phyloP scores from a whole-genome alignment of 1,284 basidiomycete genomes.

The Malassezia obtusa region DNA sequence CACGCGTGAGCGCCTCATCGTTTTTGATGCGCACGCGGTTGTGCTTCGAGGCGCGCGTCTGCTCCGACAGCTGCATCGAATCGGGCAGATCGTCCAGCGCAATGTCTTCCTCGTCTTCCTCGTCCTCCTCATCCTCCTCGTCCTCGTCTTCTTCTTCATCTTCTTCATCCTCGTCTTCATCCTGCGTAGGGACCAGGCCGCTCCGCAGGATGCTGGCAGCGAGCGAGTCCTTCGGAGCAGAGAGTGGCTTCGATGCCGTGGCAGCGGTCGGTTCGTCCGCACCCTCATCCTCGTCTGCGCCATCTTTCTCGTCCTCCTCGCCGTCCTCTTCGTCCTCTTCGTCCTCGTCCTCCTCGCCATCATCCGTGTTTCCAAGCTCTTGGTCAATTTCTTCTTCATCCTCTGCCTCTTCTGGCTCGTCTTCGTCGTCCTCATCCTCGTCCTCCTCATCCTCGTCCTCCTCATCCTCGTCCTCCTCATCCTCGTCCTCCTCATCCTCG shows the following conservation, averaged over 20 bases:
- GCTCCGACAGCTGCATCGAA: constrained; percentile 25
- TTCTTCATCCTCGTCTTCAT: constrained; percentile 24
- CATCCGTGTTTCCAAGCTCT: no score
- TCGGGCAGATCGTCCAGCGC: constrained; percentile 35
- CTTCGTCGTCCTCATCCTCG: constrained; percentile 27
- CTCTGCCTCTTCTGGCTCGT: constrained; percentile 3
- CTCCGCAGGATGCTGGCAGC: constrained; percentile 40
- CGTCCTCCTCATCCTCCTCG: constrained; percentile 23
- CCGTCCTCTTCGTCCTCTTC: constrained; percentile 26
- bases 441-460: constrained; percentile 18
- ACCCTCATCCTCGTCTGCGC: constrained; percentile 20
- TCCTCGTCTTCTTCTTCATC: constrained; percentile 27
- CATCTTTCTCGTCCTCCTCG: constrained; percentile 23
- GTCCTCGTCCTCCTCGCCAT: constrained; percentile 27
- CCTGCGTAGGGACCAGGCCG: constrained; percentile 28
- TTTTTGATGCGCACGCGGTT: constrained; percentile 44
- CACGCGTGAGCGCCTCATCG: constrained; percentile 29
- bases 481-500: constrained; percentile 22
- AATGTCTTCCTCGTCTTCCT: constrained; percentile 21
- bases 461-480: constrained; percentile 14
- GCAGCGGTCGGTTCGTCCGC: constrained; percentile 19
- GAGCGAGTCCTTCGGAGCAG: constrained; percentile 34
- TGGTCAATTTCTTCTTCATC: constrained; percentile 20
- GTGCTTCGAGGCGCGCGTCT: constrained; percentile 25
- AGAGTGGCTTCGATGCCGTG: no score